Evolutionary conservation across 495 filamentous ascomycete species (phyloP).

Genomic region (Talaromyces proteolyticus): DNA sequence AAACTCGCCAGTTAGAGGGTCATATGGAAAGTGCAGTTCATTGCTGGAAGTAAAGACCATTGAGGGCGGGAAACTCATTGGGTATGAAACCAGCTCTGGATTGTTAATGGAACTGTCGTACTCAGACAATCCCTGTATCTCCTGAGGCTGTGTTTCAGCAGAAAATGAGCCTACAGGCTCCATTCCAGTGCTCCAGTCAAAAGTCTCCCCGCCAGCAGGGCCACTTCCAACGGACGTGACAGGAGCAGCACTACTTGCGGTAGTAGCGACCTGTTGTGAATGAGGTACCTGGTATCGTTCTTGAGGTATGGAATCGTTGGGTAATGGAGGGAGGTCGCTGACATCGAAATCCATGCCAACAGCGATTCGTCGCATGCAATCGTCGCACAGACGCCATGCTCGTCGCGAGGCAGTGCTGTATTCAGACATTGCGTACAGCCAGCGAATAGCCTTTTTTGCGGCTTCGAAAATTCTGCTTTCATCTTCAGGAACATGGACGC

Average conservation of each 20-base stretch:
- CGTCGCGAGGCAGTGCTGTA: slow-evolving; percentile 49
- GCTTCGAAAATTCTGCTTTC: slow-evolving; percentile 38
- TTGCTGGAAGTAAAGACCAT: neutral
- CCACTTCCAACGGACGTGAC: neutral
- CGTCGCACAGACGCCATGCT: slow-evolving; percentile 52
- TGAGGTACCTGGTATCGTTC: neutral
- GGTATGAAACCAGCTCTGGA: neutral
- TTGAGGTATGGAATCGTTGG: slow-evolving; percentile 16
- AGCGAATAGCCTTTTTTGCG: slow-evolving; percentile 48
- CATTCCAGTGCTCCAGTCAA: slow-evolving; percentile 9
- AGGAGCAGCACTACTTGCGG: neutral
- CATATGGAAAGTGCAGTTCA: slow-evolving; percentile 39
- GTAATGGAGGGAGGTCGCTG: slow-evolving; percentile 26
- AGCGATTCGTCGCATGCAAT: slow-evolving; percentile 32
- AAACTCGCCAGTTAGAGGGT: slow-evolving; percentile 39
- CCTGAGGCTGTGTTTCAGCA: neutral
- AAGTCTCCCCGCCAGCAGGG: neutral
- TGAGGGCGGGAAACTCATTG: slow-evolving; percentile 5
- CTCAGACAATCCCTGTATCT: neutral
- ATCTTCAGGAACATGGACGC: slow-evolving; percentile 47
- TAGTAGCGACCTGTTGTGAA: neutral
- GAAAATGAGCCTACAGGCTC: neutral
- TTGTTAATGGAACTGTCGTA: neutral
- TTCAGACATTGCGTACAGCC: slow-evolving; percentile 49
- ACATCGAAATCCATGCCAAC: slow-evolving; percentile 36